Base-by-base conservation (phyloP, 257 asterid species). In the Ballota nigra region DNA sequence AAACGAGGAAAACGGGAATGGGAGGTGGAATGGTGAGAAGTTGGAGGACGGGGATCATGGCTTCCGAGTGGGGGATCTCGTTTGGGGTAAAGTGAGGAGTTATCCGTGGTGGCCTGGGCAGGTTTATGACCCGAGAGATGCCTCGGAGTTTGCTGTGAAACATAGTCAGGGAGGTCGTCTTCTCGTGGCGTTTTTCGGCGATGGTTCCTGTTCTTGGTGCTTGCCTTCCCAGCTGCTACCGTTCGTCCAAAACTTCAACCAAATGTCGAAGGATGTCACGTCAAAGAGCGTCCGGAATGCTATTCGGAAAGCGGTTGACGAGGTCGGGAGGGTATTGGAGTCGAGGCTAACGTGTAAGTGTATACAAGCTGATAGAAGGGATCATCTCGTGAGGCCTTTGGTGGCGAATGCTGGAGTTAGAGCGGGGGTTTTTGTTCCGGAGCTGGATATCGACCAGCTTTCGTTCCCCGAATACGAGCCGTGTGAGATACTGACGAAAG, bases 41-140 rank as follows among this genome's bases (percentile, higher is more conserved):
- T 12, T 43, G 75, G 80, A 67, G 73, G 73, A 58, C 24, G 15
- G 28, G 36, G 65, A 77, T 34, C 75, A 75, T 13, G 82, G 12
- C 3, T 91, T 83, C 75, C 74, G 74, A 13, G 95, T 81, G 1
- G 99, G 99, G 40, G 99, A 95, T 65, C 73, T 91, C 23, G 98
- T 95, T 3, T 95, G 99, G 99, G 96, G 89, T 4, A 91, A 91
- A 80, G 77, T 89, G 8, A 91, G 75, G 81, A 74, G 86, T 60
- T 92, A 91, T 70, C 95, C 96, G 0, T 91, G 98, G 98, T 95
- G 96, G 96, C 99, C 99, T 0, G 98, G 96, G 3, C 92, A 89
- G 76, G 70, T 95, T 29, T 88, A 87, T 53, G 93, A 91, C 62
- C 63, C 86, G 9, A 72, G 63, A 0, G 78, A 87, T 75, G 99